Conservation (phyloP, 345 rosid genomes). For the Gynandropsis gynandra region DNA sequence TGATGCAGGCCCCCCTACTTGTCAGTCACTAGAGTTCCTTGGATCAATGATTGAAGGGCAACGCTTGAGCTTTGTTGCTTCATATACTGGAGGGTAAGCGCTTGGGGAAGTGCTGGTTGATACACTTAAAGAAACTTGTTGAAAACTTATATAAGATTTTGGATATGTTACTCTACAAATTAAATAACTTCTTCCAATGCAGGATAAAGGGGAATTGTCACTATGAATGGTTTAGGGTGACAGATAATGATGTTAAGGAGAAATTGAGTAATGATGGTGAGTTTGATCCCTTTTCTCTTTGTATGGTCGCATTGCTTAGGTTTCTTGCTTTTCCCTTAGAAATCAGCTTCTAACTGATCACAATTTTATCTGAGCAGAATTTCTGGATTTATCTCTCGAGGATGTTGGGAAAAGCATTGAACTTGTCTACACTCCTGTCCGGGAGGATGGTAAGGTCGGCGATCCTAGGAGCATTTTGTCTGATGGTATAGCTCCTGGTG, state of each 20-base stretch:
- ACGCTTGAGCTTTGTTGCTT: slow-evolving; percentile 72
- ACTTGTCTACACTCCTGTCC: slow-evolving; percentile 76
- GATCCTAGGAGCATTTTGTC: slow-evolving; percentile 55
- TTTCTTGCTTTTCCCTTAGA: slow-evolving; percentile 11
- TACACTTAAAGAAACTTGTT: neutral
- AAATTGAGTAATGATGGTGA: slow-evolving; percentile 57
- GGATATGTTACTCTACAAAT: slow-evolving; percentile 12
- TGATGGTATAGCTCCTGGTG: slow-evolving; percentile 70
- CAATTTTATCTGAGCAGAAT: slow-evolving; percentile 41
- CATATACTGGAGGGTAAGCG: slow-evolving; percentile 87
- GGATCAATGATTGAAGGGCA: slow-evolving; percentile 97
- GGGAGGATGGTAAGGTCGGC: slow-evolving; percentile 80
- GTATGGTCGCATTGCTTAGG: neutral
- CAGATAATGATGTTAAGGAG: slow-evolving; percentile 57
- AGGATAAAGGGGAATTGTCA: slow-evolving; percentile 79
- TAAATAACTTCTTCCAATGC: slow-evolving; percentile 22
- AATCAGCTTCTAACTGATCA: slow-evolving; percentile 10
- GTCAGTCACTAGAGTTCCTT: slow-evolving; percentile 73
- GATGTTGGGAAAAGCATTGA: slow-evolving; percentile 73
- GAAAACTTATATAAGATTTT: slow-evolving; percentile 1
- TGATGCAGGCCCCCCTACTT: slow-evolving; percentile 68
- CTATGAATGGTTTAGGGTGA: slow-evolving; percentile 81
- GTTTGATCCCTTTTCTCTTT: slow-evolving; percentile 12
- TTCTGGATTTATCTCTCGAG: slow-evolving; percentile 70
- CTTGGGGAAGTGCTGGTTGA: neutral